Percentiles rank a stretch among this genome's conserved stretches.
phyloP scores from a whole-genome alignment of 352 stramenopile genomes.

The Peronospora tabacina region DNA sequence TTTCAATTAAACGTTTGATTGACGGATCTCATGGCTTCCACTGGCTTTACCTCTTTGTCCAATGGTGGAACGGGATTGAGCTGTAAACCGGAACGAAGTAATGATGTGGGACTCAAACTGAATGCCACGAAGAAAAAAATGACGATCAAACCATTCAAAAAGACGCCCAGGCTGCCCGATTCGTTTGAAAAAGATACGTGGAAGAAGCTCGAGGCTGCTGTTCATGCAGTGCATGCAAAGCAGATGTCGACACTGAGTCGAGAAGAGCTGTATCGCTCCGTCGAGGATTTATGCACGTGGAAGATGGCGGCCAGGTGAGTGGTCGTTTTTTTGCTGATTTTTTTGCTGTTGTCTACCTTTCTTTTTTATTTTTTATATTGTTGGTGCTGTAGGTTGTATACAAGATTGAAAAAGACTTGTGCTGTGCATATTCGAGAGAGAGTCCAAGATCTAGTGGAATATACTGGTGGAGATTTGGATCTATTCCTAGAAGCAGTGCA shows the following conservation, averaged over 20 bases:
- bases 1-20: neutral
- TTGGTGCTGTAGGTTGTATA: conserved; percentile 38
- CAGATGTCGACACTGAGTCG: conserved; percentile 54
- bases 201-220: conserved; percentile 55
- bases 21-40: conserved; percentile 21
- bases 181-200: conserved; percentile 76
- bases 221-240: conserved; percentile 62
- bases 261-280: conserved; percentile 78
- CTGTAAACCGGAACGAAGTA: conserved; percentile 30
- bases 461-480: conserved; percentile 52
- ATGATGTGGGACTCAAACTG: conserved; percentile 15
- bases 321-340: conserved; percentile 1
- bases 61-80: conserved; percentile 26
- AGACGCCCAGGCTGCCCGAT: conserved; percentile 62
- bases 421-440: conserved; percentile 48
- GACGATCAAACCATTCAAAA: conserved; percentile 82
- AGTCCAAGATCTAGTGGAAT: conserved; percentile 53
- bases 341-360: neutral
- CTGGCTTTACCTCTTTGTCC: conserved; percentile 17
- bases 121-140: conserved; percentile 67
- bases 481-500: conserved; percentile 76
- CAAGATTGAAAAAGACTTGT: conserved; percentile 60
- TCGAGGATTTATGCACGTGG: conserved; percentile 90
- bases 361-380: conserved; percentile 2
- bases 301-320: conserved; percentile 75